phyloP scores from a whole-genome alignment of 169 alveolate genomes.

The Cryptosporidium sp. region DNA sequence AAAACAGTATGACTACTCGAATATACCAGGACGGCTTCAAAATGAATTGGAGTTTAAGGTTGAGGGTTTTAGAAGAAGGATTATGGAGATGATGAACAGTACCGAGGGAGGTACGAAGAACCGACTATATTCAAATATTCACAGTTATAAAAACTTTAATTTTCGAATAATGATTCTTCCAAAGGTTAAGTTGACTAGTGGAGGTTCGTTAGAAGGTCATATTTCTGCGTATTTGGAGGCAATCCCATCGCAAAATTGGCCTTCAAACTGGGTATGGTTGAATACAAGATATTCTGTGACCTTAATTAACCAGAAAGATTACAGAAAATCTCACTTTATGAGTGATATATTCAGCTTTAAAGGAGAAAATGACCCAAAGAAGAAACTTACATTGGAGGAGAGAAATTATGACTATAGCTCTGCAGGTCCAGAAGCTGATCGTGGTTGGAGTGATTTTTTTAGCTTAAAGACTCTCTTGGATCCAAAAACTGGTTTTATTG shows the following conservation, averaged over 20 bases:
- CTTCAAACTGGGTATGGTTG: constrained; percentile 87
- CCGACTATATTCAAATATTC: constrained; percentile 55
- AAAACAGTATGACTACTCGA: constrained; percentile 51
- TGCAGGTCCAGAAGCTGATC: constrained; percentile 68
- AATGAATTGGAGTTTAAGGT: constrained; percentile 69
- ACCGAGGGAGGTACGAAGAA: constrained; percentile 32
- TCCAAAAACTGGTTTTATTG: constrained; percentile 53
- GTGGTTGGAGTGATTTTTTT: constrained; percentile 75
- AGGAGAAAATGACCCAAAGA: constrained; percentile 46
- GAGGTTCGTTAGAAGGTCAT: constrained; percentile 56
- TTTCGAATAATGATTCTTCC: constrained; percentile 67
- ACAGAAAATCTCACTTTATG: constrained; percentile 80
- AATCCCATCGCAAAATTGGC: constrained; percentile 85
- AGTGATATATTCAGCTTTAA: constrained; percentile 68
- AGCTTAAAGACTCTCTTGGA: constrained; percentile 51
- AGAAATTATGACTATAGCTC: constrained; percentile 24
- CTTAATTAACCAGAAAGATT: constrained; percentile 82
- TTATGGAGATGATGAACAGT: constrained; percentile 59
- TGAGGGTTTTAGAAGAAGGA: constrained; percentile 29
- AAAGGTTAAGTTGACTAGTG: constrained; percentile 53
- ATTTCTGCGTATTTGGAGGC: constrained; percentile 85
- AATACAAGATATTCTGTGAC: constrained; percentile 85
- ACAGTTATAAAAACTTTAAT: constrained; percentile 58
- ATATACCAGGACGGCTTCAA: constrained; percentile 46
- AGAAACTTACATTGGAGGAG: constrained; percentile 18